Conservation (phyloP, 352 stramenopile genomes). For the Globisporangium emineosum region DNA sequence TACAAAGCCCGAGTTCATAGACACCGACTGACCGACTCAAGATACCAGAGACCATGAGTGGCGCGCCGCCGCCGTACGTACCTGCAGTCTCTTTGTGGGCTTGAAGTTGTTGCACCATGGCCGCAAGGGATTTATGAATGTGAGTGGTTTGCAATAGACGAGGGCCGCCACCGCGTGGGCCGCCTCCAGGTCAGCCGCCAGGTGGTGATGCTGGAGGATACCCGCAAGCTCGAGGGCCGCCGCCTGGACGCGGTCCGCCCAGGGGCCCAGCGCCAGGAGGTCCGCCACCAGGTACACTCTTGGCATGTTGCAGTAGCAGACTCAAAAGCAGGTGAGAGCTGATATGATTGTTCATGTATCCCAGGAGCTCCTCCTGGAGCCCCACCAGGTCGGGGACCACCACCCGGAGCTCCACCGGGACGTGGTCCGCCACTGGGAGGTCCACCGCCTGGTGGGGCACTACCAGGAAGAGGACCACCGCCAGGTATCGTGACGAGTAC, state of each 20-base stretch:
- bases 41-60: slow-evolving; percentile 21
- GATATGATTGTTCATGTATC: slow-evolving; percentile 5
- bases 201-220: slow-evolving; percentile 27
- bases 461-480: slow-evolving; percentile 31
- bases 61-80: slow-evolving; percentile 27
- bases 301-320: neutral
- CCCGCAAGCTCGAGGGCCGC: slow-evolving; percentile 50
- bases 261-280: slow-evolving; percentile 36
- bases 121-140: neutral
- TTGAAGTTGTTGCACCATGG: too few relatives aligned
- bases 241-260: slow-evolving; percentile 36
- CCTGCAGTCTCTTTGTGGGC: neutral
- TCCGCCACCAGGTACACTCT: slow-evolving; percentile 35
- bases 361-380: slow-evolving; percentile 18
- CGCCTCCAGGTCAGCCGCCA: slow-evolving; percentile 29
- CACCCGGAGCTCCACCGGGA: slow-evolving; percentile 18
- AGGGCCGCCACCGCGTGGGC: slow-evolving; percentile 31
- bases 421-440: slow-evolving; percentile 18
- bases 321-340: neutral
- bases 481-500: slow-evolving; percentile 16
- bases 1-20: neutral
- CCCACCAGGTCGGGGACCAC: slow-evolving; percentile 19
- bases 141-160: slow-evolving; percentile 5
- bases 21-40: neutral
- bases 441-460: slow-evolving; percentile 15